Conservation (phyloP, 768 basidiomycete species). For the Boletus vermiculosoides region DNA sequence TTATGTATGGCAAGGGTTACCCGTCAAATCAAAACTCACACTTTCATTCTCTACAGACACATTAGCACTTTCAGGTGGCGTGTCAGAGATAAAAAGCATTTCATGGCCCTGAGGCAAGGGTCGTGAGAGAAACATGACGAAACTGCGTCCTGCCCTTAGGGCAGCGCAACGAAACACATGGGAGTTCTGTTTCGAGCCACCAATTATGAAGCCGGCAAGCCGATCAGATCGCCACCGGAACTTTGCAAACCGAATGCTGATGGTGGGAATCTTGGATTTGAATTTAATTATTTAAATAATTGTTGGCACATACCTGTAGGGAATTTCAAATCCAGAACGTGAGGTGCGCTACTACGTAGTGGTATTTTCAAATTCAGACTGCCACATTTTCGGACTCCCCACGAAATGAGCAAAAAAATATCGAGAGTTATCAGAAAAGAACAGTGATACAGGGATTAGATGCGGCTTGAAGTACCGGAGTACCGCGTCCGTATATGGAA, state of each 20-base stretch:
- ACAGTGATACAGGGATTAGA: no score
- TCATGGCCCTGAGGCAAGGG: neutral
- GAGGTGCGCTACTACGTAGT: neutral
- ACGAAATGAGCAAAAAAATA: no score
- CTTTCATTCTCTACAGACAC: neutral
- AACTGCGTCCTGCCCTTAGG: neutral
- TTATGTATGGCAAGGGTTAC: constrained; percentile 6
- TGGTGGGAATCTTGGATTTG: neutral
- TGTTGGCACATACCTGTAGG: neutral
- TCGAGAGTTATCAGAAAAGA: no score
- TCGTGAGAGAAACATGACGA: constrained; percentile 12
- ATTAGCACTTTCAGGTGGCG: neutral
- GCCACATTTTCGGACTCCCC: neutral
- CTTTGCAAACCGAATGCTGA: neutral
- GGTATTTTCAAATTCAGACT: neutral
- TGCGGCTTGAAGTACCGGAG: no score
- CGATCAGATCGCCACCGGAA: neutral
- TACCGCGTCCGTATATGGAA: no score
- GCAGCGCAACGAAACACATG: neutral
- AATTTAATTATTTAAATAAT: neutral
- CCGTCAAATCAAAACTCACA: neutral
- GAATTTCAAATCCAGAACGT: neutral
- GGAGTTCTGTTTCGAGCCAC: neutral
- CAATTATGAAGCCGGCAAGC: neutral
- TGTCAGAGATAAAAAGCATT: neutral